Conservation (phyloP, 2,329 filamentous ascomycete species). For the Westerdykella aurantiaca region DNA sequence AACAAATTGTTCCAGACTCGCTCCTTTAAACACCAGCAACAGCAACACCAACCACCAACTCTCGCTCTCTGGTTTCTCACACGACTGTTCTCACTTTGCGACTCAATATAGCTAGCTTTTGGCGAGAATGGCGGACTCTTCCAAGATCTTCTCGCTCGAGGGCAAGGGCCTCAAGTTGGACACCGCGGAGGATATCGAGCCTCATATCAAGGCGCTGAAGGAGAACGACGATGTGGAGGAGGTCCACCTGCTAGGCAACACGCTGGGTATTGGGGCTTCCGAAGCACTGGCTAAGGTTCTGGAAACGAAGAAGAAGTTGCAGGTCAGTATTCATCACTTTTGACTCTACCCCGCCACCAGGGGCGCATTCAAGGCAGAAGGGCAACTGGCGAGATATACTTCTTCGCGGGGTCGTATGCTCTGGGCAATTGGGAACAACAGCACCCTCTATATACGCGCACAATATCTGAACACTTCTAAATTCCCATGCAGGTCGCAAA, state of each 20-base stretch:
- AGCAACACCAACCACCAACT: background rate
- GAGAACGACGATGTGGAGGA: constrained; percentile 73
- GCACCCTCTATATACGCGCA: too few relatives aligned
- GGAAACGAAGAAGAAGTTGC: constrained; percentile 73
- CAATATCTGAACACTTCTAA: background rate
- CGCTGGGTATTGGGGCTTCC: constrained; percentile 81
- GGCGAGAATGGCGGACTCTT: constrained; percentile 36
- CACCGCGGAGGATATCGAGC: constrained; percentile 77
- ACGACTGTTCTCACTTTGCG: background rate
- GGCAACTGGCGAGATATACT: background rate
- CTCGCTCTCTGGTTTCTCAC: constrained; percentile 1
- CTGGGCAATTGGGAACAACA: background rate
- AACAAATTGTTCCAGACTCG: constrained; percentile 7
- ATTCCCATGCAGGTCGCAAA: constrained; percentile 58
- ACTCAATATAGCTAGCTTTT: background rate
- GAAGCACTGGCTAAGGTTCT: constrained; percentile 79
- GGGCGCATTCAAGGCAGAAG: too few relatives aligned
- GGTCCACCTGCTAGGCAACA: constrained; percentile 83
- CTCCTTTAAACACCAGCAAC: constrained; percentile 1
- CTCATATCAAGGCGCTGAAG: constrained; percentile 70
- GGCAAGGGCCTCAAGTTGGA: constrained; percentile 90
- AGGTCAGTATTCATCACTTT: constrained; percentile 44
- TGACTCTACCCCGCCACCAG: background rate
- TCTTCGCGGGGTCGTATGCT: background rate
- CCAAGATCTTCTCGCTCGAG: constrained; percentile 80